phyloP scores from a whole-genome alignment of 495 filamentous ascomycete species.

The Talaromyces ruber region DNA sequence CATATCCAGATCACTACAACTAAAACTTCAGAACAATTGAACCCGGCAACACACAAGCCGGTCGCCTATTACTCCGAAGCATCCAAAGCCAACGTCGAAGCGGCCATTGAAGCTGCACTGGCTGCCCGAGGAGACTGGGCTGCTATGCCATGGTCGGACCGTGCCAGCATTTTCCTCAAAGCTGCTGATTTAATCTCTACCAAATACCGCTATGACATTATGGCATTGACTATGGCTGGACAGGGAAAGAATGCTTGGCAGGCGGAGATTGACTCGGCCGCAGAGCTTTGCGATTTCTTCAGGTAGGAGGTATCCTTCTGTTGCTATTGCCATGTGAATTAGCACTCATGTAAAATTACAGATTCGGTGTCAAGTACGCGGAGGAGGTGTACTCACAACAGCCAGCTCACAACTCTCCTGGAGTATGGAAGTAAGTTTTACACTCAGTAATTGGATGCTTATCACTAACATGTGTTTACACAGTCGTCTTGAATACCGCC shows the following conservation, averaged over 20 bases:
- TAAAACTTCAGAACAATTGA: constrained; percentile 48
- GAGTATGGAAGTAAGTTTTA: constrained; percentile 61
- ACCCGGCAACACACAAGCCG: constrained; percentile 63
- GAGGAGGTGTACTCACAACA: constrained; percentile 83
- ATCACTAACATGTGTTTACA: not conserved
- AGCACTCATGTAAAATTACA: constrained; percentile 2
- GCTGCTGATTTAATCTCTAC: constrained; percentile 80
- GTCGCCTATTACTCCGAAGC: constrained; percentile 77
- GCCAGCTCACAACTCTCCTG: constrained; percentile 64
- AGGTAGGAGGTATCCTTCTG: too few species aligned
- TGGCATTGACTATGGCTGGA: constrained; percentile 89
- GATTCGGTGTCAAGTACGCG: constrained; percentile 80
- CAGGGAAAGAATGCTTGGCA: constrained; percentile 98
- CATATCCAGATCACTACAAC: constrained; percentile 23
- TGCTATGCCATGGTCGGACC: constrained; percentile 72
- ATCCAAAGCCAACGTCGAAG: constrained; percentile 56
- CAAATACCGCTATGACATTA: constrained; percentile 89
- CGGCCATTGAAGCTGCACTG: constrained; percentile 73
- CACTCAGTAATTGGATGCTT: not conserved
- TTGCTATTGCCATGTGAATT: too few species aligned
- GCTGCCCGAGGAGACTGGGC: constrained; percentile 79
- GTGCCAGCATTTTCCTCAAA: constrained; percentile 87
- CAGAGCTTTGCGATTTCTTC: constrained; percentile 86
- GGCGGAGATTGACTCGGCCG: constrained; percentile 91
- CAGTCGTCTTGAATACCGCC: constrained; percentile 67